phyloP scores from a whole-genome alignment of 1,284 basidiomycete genomes.

The Marasmius tenuissimus region DNA sequence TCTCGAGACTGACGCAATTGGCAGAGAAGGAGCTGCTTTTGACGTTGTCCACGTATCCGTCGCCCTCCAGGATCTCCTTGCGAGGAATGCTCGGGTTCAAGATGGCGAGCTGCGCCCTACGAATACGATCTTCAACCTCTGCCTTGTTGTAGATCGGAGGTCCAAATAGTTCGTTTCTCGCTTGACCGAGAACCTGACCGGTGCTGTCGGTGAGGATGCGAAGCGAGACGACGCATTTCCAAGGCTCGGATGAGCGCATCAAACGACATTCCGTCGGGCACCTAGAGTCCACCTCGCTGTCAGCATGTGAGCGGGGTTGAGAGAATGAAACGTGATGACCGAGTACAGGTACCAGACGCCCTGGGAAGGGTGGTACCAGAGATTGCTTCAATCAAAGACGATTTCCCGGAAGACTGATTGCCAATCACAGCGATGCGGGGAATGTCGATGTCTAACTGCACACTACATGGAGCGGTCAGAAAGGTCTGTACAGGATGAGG shows the following conservation, averaged over 20 bases:
- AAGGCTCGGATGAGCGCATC: slow-evolving; percentile 40
- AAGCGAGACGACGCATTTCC: slow-evolving; percentile 64
- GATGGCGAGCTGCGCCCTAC: slow-evolving; percentile 71
- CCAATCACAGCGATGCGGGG: slow-evolving; percentile 72
- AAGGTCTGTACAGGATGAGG: neutral
- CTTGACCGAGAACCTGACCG: slow-evolving; percentile 41
- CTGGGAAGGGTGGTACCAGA: slow-evolving; percentile 60
- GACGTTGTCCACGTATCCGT: slow-evolving; percentile 22
- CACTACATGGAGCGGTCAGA: slow-evolving; percentile 33
- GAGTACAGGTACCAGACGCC: slow-evolving; percentile 62
- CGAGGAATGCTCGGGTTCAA: slow-evolving; percentile 51
- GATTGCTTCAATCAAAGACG: slow-evolving; percentile 73
- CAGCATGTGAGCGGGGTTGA: neutral
- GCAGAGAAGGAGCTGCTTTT: slow-evolving; percentile 45
- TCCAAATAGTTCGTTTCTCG: slow-evolving; percentile 52
- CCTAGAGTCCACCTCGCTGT: slow-evolving; percentile 31
- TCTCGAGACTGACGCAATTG: slow-evolving; percentile 64
- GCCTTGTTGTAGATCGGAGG: slow-evolving; percentile 45
- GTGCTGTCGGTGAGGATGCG: slow-evolving; percentile 48
- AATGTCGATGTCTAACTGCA: slow-evolving; percentile 59
- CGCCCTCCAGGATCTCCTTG: slow-evolving; percentile 37
- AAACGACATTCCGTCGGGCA: slow-evolving; percentile 73
- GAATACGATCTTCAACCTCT: slow-evolving; percentile 63
- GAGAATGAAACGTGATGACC: slow-evolving; percentile 33
- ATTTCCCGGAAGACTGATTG: slow-evolving; percentile 70